Conservation (phyloP, 169 alveolate species). For the Cryptosporidium baileyi region DNA sequence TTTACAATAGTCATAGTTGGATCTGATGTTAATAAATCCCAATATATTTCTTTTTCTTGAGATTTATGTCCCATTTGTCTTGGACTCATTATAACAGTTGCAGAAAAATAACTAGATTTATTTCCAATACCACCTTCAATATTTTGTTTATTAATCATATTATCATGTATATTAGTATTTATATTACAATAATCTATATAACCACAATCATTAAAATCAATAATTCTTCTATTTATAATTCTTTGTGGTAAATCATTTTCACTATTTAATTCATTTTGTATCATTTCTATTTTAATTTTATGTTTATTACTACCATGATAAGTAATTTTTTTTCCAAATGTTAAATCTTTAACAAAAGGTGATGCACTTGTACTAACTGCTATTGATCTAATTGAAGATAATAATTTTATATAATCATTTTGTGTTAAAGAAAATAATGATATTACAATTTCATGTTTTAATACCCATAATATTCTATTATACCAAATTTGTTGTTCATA, state of each 20-base stretch:
- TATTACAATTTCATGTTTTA: conserved; percentile 63
- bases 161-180: conserved; percentile 24
- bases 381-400: conserved; percentile 34
- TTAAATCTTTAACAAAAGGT: conserved; percentile 62
- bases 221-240: conserved; percentile 47
- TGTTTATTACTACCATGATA: neutral
- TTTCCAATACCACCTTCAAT: conserved; percentile 56
- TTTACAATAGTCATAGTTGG: conserved; percentile 52
- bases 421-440: conserved; percentile 34
- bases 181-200: conserved; percentile 58
- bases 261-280: neutral
- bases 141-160: conserved; percentile 29
- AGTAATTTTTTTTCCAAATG: conserved; percentile 38
- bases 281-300: neutral
- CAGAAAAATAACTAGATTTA: conserved; percentile 1
- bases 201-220: conserved; percentile 25
- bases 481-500: conserved; percentile 58
- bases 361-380: conserved; percentile 66
- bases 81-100: conserved; percentile 66
- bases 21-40: conserved; percentile 57
- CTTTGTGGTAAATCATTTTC: conserved; percentile 19
- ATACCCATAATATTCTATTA: conserved; percentile 64
- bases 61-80: conserved; percentile 70
- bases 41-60: conserved; percentile 46
- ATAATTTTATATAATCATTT: neutral